Percentiles rank a stretch among this genome's conserved stretches.
Evolutionary conservation across 2,329 filamentous ascomycete species (phyloP).

Genomic region (Fusarium tuaranense): DNA sequence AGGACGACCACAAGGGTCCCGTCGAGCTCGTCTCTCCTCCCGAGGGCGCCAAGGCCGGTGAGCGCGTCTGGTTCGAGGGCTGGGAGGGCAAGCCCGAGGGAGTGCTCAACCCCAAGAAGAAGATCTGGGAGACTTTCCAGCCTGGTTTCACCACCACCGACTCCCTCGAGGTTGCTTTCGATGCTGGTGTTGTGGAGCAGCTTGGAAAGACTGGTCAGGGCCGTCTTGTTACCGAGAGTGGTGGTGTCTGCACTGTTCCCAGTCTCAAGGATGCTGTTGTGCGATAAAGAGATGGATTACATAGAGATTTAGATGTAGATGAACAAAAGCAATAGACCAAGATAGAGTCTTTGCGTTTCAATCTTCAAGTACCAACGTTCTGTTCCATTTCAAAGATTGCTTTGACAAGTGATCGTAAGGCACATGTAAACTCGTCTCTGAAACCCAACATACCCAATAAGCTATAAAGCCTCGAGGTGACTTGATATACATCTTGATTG

Average conservation of each 20-base stretch:
- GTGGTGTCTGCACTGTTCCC: slow-evolving; percentile 86
- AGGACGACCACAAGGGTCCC: slow-evolving; percentile 87
- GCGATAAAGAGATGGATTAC: slow-evolving; percentile 67
- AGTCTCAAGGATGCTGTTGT: slow-evolving; percentile 84
- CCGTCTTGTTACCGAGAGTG: slow-evolving; percentile 80
- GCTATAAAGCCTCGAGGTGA: background rate
- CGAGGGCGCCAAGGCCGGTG: slow-evolving; percentile 81
- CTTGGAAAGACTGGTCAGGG: slow-evolving; percentile 76
- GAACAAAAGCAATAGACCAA: slow-evolving; percentile 15
- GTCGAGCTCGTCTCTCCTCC: slow-evolving; percentile 94
- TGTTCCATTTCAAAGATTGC: background rate
- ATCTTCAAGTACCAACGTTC: background rate
- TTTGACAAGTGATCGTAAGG: background rate
- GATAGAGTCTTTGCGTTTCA: background rate
- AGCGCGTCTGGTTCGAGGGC: slow-evolving; percentile 92
- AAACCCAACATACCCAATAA: background rate
- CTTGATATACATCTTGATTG: slow-evolving; percentile 4
- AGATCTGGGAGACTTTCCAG: slow-evolving; percentile 97
- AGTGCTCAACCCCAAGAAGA: slow-evolving; percentile 98
- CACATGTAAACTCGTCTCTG: background rate
- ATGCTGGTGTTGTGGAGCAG: slow-evolving; percentile 81
- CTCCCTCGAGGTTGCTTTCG: slow-evolving; percentile 84
- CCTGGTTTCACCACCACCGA: slow-evolving; percentile 94
- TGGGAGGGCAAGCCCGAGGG: slow-evolving; percentile 95
- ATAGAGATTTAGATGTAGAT: slow-evolving; percentile 11